Percentiles rank a stretch among this genome's conserved stretches.
Evolutionary conservation across 768 basidiomycete genomes (phyloP).

Genomic region (Hydnomerulius pinastri): DNA sequence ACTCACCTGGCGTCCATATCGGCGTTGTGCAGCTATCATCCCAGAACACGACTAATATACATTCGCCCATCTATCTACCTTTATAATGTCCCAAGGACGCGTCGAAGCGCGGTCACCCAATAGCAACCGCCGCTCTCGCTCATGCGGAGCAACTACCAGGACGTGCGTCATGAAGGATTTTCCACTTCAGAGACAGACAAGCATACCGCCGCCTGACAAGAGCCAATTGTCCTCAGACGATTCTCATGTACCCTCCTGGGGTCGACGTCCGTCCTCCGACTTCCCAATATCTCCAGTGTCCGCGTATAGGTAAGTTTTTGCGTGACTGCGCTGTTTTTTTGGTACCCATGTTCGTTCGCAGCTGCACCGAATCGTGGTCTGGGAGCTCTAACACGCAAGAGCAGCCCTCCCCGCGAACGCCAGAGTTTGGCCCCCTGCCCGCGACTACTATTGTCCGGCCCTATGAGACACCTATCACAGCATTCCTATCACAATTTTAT

Average conservation of each 20-base stretch:
- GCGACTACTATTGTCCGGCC: constrained; percentile 10
- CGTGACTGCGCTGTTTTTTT: neutral
- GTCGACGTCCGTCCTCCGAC: too few species aligned
- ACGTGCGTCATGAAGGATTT: neutral
- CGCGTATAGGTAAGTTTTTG: constrained; percentile 23
- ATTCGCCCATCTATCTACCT: neutral
- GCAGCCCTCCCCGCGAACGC: constrained; percentile 19
- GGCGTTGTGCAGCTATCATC: too few species aligned
- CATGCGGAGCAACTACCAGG: neutral
- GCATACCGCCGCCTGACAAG: neutral
- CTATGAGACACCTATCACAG: constrained; percentile 6
- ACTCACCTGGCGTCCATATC: too few species aligned
- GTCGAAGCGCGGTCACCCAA: neutral
- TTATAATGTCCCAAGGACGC: neutral
- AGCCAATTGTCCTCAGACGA: neutral
- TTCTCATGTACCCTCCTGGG: too few species aligned
- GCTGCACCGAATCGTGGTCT: constrained; percentile 14
- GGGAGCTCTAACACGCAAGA: constrained; percentile 14
- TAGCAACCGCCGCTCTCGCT: neutral
- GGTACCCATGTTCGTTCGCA: neutral
- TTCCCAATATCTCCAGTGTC: constrained; percentile 24
- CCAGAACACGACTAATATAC: too few species aligned
- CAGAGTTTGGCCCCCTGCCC: constrained; percentile 15
- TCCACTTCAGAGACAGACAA: neutral
- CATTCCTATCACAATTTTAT: constrained; percentile 11